These are phyloP conservation scores for Paecilomyces sp. DNA, from an alignment of 2,329 filamentous ascomycete genomes.

Conservation along the genomic window DNA sequence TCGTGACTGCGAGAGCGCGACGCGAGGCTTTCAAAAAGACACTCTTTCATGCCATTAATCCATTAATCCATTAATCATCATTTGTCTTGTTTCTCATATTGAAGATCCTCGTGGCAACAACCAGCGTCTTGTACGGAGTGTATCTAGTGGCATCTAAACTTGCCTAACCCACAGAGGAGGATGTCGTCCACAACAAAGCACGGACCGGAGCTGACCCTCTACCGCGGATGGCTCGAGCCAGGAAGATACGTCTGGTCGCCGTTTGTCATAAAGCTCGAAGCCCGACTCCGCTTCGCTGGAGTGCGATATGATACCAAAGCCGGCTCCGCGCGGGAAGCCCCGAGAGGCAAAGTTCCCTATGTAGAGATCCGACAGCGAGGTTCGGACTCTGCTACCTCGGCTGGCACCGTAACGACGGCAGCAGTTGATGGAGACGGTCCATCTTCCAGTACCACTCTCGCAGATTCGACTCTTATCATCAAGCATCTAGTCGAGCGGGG, in stretches of 20 bases:
- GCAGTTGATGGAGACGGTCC: neutral
- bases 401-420: neutral
- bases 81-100: neutral
- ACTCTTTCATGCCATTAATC: neutral
- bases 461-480: slow-evolving; percentile 52
- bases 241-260: slow-evolving; percentile 51
- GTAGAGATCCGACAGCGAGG: slow-evolving; percentile 25
- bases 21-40: neutral
- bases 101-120: neutral
- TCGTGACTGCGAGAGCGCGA: neutral
- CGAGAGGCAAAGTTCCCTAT: slow-evolving; percentile 57
- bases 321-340: slow-evolving; percentile 42
- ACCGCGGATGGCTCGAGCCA: slow-evolving; percentile 41
- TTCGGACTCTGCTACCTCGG: neutral
- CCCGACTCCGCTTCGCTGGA: slow-evolving; percentile 49
- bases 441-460: slow-evolving; percentile 19
- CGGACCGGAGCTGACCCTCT: slow-evolving; percentile 34
- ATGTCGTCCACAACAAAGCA: neutral
- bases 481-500: slow-evolving; percentile 36
- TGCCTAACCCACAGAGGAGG: neutral
- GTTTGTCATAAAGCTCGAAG: slow-evolving; percentile 57
- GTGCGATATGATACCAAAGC: slow-evolving; percentile 40
- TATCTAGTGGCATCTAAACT: neutral
- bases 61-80: neutral
- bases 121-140: neutral